A percentile compares a stretch with the other conserved stretches of the same genome.
Evolutionary conservation across 2,329 filamentous ascomycete species (phyloP).

Genomic region (Monilinia polystroma): DNA sequence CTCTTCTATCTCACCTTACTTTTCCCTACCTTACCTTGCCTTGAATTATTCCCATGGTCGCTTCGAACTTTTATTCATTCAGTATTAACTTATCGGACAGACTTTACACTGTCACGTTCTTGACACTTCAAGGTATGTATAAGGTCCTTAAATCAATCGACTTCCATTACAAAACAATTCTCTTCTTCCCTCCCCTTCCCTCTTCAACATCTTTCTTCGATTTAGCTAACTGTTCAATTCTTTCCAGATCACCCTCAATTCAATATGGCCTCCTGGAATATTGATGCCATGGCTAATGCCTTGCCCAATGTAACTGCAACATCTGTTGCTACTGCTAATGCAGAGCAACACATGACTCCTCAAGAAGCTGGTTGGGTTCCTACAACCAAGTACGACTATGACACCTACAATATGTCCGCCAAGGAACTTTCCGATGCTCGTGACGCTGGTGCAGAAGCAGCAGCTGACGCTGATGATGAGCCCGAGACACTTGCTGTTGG

Average conservation of each 20-base stretch:
- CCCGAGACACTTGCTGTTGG: constrained; percentile 28
- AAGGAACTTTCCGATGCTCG: constrained; percentile 34
- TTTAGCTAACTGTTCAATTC: neutral
- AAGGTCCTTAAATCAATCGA: neutral
- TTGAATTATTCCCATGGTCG: neutral
- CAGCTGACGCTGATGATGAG: constrained; percentile 4
- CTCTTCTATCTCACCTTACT: neutral
- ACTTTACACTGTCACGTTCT: neutral
- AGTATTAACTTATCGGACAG: neutral
- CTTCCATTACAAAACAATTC: neutral
- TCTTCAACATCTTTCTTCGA: neutral
- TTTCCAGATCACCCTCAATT: constrained; percentile 2
- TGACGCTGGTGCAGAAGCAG: constrained; percentile 12
- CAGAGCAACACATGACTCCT: constrained; percentile 27
- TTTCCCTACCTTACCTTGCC: neutral
- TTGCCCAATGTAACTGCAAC: constrained; percentile 33
- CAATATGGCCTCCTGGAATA: constrained; percentile 34
- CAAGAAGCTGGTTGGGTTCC: constrained; percentile 40
- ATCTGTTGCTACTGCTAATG: constrained; percentile 16
- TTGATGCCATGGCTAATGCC: constrained; percentile 39
- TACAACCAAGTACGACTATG: constrained; percentile 38
- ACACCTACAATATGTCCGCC: constrained; percentile 35
- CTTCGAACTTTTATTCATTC: neutral
- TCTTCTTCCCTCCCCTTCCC: neutral
- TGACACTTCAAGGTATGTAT: neutral